These are phyloP conservation scores for Globisporangium mamillatum DNA, from an alignment of 352 stramenopile genomes.

Conservation along the genomic window DNA sequence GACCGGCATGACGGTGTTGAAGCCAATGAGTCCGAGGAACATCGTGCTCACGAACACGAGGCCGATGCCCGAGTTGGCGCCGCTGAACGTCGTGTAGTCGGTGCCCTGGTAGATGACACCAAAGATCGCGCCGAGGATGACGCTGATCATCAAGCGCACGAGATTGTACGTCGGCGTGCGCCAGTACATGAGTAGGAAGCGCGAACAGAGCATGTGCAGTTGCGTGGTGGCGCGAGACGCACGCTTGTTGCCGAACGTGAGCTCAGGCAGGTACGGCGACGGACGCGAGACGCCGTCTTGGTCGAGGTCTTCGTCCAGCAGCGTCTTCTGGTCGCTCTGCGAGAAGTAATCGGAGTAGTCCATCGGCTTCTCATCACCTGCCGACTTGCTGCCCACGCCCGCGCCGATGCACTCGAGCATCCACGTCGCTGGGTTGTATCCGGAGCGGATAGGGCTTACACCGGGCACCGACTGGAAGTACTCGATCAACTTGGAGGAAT, in stretches of 20 bases:
- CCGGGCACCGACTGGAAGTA: conserved; percentile 47
- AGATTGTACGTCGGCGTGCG: conserved; percentile 86
- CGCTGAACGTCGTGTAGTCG: conserved; percentile 46
- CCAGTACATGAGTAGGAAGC: conserved; percentile 82
- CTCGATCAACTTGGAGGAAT: conserved; percentile 44
- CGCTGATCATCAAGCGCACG: conserved; percentile 63
- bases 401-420: conserved; percentile 26
- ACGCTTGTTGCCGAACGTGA: conserved; percentile 41
- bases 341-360: conserved; percentile 48
- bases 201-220: conserved; percentile 44
- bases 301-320: conserved; percentile 41
- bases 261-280: conserved; percentile 26
- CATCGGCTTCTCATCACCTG: conserved; percentile 6
- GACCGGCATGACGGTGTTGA: conserved; percentile 78
- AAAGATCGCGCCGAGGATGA: conserved; percentile 72
- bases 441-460: conserved; percentile 54
- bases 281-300: conserved; percentile 39
- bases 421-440: conserved; percentile 39
- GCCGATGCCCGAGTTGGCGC: conserved; percentile 48
- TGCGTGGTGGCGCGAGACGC: conserved; percentile 26
- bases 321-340: conserved; percentile 28
- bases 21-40: conserved; percentile 79
- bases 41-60: conserved; percentile 83
- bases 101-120: conserved; percentile 65
- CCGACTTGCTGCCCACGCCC: conserved; percentile 30